phyloP scores from a whole-genome alignment of 2,329 filamentous ascomycete species.

The Ophiosphaerella herpotricha region DNA sequence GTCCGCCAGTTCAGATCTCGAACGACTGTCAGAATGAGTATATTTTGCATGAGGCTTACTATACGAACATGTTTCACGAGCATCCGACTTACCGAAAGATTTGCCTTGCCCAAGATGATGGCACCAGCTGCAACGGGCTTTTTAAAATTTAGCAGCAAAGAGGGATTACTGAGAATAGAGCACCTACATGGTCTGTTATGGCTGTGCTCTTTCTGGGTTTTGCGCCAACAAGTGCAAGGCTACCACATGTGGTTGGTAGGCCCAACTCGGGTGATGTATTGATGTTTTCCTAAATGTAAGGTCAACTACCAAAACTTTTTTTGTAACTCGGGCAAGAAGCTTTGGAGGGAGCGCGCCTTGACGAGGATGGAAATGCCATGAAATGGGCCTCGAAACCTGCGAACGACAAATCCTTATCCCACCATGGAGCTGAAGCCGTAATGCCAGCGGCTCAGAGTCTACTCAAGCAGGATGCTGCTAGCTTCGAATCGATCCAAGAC shows the following conservation, averaged over 20 bases:
- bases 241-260: not conserved
- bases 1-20: not conserved
- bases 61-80: not conserved
- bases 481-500: no score
- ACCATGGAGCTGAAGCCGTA: no score
- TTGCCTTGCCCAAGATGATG: not conserved
- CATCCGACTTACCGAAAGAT: not conserved
- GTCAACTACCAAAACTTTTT: no score
- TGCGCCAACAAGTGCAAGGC: not conserved
- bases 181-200: not conserved
- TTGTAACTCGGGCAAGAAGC: not conserved
- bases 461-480: no score
- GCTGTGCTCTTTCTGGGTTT: not conserved
- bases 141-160: not conserved
- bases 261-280: not conserved
- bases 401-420: no score
- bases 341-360: not conserved
- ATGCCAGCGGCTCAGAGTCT: no score
- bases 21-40: no score
- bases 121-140: not conserved
- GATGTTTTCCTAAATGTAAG: not conserved
- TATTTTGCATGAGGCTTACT: no score
- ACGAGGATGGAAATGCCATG: not conserved
- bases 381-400: not conserved
- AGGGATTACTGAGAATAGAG: not conserved